A percentile compares a stretch with the other conserved stretches of the same genome.
phyloP scores from a whole-genome alignment of 2,329 filamentous ascomycete genomes.

The Fusarium keratoplasticum region DNA sequence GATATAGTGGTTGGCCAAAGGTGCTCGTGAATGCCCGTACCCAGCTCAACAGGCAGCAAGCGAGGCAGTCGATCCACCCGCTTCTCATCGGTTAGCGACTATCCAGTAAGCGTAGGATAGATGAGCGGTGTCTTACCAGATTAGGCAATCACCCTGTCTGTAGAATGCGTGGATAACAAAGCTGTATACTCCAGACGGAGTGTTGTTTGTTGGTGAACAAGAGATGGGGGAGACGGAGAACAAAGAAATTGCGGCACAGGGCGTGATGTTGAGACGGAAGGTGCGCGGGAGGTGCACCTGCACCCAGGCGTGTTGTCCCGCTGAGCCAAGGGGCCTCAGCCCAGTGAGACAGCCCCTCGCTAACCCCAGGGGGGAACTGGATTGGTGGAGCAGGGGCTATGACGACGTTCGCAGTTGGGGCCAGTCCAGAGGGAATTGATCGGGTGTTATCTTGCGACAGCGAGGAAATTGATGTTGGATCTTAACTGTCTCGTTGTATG shows the following conservation, averaged over 20 bases:
- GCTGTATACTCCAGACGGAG: neutral
- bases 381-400: neutral
- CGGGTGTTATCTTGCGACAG: neutral
- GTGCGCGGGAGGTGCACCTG: neutral
- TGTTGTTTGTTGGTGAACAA: neutral
- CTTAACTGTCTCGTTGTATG: neutral
- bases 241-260: neutral
- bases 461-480: neutral
- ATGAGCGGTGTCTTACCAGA: neutral
- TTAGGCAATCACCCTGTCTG: neutral
- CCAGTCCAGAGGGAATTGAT: neutral
- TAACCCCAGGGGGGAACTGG: neutral
- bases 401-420: neutral
- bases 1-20: neutral
- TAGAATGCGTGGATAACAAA: neutral
- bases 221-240: neutral
- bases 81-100: neutral
- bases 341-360: neutral
- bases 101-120: neutral
- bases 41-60: constrained; percentile 26
- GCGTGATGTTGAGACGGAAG: constrained; percentile 11
- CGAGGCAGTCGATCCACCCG: constrained; percentile 31
- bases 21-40: neutral
- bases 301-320: neutral
- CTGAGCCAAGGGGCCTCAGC: neutral